Evolutionary conservation across 495 filamentous ascomycete genomes (phyloP).

Genomic region (Aspergillus coremiiformis): DNA sequence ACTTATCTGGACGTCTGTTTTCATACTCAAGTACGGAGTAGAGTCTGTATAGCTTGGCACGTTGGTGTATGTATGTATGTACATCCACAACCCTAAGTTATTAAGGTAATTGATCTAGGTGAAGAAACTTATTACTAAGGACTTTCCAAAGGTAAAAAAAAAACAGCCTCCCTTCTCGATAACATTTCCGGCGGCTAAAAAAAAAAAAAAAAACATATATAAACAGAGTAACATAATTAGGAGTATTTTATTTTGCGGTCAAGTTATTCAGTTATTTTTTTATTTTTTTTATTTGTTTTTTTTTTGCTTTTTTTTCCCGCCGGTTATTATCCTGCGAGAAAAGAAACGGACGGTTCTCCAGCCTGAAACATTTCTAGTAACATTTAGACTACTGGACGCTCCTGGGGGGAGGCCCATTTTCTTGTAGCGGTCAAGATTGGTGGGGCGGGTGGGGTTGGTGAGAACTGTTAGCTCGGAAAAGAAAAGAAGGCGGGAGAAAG

Average conservation of each 20-base stretch:
- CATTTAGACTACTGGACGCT: neutral
- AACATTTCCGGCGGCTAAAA: too few relatives aligned
- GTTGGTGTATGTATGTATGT: too few relatives aligned
- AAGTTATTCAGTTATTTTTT: too few relatives aligned
- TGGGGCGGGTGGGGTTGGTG: neutral
- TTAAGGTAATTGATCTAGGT: neutral
- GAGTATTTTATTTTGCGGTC: too few relatives aligned
- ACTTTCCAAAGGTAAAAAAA: neutral
- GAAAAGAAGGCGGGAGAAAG: slow-evolving; percentile 1
- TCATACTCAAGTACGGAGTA: too few relatives aligned
- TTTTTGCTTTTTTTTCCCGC: too few relatives aligned
- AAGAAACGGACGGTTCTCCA: too few relatives aligned
- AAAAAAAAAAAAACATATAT: too few relatives aligned
- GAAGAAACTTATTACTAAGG: neutral
- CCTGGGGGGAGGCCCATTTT: neutral
- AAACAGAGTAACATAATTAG: too few relatives aligned
- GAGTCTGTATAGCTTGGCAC: neutral
- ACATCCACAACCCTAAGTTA: neutral
- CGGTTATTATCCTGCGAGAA: too few relatives aligned
- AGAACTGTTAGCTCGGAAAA: neutral
- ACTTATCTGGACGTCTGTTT: too few relatives aligned
- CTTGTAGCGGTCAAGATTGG: slow-evolving; percentile 1
- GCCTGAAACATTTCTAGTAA: neutral
- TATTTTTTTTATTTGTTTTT: too few relatives aligned
- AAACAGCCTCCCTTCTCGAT: neutral